phyloP scores from a whole-genome alignment of 2,329 filamentous ascomycete species.

The Stachybotrys chlorohalonatus region DNA sequence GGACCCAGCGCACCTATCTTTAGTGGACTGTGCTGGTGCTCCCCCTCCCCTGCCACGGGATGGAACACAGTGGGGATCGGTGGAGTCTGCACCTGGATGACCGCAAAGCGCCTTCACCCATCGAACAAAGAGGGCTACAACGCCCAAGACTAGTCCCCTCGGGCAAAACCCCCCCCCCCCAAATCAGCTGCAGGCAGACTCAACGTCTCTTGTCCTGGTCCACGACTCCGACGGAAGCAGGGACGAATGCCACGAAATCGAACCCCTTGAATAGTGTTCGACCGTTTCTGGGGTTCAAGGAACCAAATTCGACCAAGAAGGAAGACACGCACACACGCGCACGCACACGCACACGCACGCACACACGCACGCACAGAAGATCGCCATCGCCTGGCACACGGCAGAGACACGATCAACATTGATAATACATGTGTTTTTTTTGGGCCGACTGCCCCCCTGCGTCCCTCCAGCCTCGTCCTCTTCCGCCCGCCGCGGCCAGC shows the following conservation, averaged over 20 bases:
- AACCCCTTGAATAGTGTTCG: background rate
- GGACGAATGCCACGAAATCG: background rate
- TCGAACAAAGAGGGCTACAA: too few relatives aligned
- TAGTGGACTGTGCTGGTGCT: background rate
- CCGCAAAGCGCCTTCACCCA: background rate
- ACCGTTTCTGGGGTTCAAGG: background rate
- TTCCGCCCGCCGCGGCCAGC: slow-evolving; percentile 12
- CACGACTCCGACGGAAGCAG: too few relatives aligned
- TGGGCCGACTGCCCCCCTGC: background rate
- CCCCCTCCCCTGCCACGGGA: background rate
- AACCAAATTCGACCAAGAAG: background rate
- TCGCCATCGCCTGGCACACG: too few relatives aligned
- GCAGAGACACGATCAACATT: background rate
- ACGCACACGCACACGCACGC: too few relatives aligned
- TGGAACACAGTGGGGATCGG: background rate
- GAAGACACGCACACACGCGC: too few relatives aligned
- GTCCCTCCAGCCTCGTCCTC: slow-evolving; percentile 1
- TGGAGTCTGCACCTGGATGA: background rate
- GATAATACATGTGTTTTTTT: background rate
- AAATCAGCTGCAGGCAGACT: background rate
- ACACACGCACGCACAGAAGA: too few relatives aligned
- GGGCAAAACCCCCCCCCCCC: background rate
- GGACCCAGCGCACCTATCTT: background rate
- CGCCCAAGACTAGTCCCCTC: background rate
- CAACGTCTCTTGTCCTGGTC: too few relatives aligned